Percentiles rank a stretch among this genome's conserved stretches.
These are phyloP conservation scores for Leccinum subgranulosum DNA, from an alignment of 768 basidiomycete genomes.

Conservation along the genomic window DNA sequence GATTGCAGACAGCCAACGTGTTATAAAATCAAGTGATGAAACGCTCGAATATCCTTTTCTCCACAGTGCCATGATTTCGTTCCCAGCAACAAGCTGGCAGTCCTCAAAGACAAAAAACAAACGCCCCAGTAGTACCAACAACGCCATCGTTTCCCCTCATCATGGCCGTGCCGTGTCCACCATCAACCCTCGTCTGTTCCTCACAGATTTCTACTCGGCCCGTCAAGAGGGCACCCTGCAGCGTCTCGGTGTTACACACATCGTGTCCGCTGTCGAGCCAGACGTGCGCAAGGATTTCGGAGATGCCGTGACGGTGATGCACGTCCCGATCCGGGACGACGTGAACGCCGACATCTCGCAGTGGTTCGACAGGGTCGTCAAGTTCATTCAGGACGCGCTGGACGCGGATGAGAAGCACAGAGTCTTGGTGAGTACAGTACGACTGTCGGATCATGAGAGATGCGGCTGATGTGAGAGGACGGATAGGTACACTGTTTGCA, in stretches of 20 bases:
- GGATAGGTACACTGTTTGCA: slow-evolving; percentile 71
- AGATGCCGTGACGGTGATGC: slow-evolving; percentile 42
- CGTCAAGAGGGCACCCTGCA: slow-evolving; percentile 43
- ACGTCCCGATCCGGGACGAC: slow-evolving; percentile 48
- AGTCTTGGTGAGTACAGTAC: slow-evolving; percentile 46
- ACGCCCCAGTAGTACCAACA: slow-evolving; percentile 5
- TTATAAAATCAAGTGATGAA: slow-evolving; percentile 5
- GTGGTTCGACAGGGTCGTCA: slow-evolving; percentile 48
- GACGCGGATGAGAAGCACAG: slow-evolving; percentile 39
- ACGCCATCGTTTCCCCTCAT: neutral
- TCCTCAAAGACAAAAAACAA: slow-evolving; percentile 19
- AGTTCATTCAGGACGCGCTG: slow-evolving; percentile 51
- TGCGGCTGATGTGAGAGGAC: neutral
- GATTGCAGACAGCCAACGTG: neutral
- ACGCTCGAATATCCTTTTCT: neutral
- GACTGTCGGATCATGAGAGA: neutral
- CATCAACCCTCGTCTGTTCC: slow-evolving; percentile 53
- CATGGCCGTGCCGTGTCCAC: slow-evolving; percentile 24
- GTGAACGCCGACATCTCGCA: slow-evolving; percentile 38
- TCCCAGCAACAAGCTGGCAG: slow-evolving; percentile 31
- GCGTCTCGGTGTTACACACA: slow-evolving; percentile 67
- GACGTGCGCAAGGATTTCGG: slow-evolving; percentile 26
- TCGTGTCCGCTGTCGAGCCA: slow-evolving; percentile 62
- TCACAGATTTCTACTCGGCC: slow-evolving; percentile 63
- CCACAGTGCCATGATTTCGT: slow-evolving; percentile 28